Evolutionary conservation across 306 rosid species (phyloP), one percentile per base, ranked within the genome.

Genomic region (Argentina anserina): DNA sequence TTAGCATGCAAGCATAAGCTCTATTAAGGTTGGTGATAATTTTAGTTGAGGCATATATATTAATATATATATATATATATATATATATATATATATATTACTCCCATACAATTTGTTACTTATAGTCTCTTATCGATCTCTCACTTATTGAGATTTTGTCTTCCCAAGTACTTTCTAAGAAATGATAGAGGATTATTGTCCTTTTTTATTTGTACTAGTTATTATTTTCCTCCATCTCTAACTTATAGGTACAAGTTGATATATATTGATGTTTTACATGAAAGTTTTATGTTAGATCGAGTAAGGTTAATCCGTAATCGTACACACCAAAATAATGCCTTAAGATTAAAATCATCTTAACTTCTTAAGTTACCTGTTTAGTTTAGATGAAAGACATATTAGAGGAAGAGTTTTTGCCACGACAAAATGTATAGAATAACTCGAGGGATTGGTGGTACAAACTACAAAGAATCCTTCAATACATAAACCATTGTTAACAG

Each of bases 161-260:
- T 20, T n/a, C 59, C 13, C 31, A 9, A 53, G 60, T 21, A 9
- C 60, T 23, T 23, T 53, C 29, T 3, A 55, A 55, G 33, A 11
- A 55, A 9, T 50, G 61, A 55, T 55, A 55, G 60, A 53, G 60
- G 23, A 25, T 56, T 56, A 53, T 56, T 56, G 62, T 25, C 62
- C 62, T 56, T 56, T 56, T 7, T 18, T 10, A 2, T 56, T 56
- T 23, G 34, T 56, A 25, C 34, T 14, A 11, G 1, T 20, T 50
- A 50, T 50, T 50, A 9, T n/a, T 50, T 11, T 20, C 25, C 12
- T 7, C n/a, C 26, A 2, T 50, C 56, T 20, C 11, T n/a, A 1
- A 20, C 9, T n/a, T 7, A n/a, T 6, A 46, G 4, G 28, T 50
- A 7, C 13, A 7, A n/a, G 4, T 2, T 50, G 12, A 7, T 12